Evolutionary conservation across 345 rosid species (phyloP).

Genomic region (Brassica incana): DNA sequence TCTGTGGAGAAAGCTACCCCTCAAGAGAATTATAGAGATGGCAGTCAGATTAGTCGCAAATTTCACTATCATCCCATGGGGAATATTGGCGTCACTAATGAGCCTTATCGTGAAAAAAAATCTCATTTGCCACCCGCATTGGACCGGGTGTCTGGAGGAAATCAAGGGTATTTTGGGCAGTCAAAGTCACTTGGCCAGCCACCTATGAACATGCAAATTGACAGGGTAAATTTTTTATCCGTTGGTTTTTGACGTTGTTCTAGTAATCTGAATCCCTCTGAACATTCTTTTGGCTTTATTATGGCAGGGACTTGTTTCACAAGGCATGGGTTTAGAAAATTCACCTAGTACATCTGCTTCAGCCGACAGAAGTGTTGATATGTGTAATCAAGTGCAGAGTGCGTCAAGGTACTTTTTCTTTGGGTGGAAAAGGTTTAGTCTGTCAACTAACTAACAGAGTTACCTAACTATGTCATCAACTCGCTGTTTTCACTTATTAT

Average conservation of each 20-base stretch:
- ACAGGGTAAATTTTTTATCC: conserved; percentile 52
- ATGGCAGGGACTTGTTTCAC: conserved; percentile 46
- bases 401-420: conserved; percentile 55
- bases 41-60: conserved; percentile 55
- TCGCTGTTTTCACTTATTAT: background rate
- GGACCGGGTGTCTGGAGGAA: conserved; percentile 30
- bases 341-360: conserved; percentile 46
- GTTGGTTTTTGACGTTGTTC: conserved; percentile 1
- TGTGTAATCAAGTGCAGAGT: conserved; percentile 43
- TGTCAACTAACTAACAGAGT: conserved; percentile 14
- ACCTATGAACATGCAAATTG: conserved; percentile 44
- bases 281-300: conserved; percentile 21
- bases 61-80: conserved; percentile 98
- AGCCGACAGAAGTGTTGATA: conserved; percentile 44
- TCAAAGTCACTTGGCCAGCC: conserved; percentile 46
- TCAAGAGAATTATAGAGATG: conserved; percentile 39
- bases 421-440: background rate
- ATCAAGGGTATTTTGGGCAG: conserved; percentile 57
- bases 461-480: background rate
- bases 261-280: conserved; percentile 6
- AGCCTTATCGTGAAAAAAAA: conserved; percentile 43
- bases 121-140: conserved; percentile 30
- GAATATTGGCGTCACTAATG: conserved; percentile 57
- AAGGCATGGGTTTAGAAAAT: conserved; percentile 45
- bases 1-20: conserved; percentile 51